phyloP scores from a whole-genome alignment of 441 rosid species.

The Populus hybrid region DNA sequence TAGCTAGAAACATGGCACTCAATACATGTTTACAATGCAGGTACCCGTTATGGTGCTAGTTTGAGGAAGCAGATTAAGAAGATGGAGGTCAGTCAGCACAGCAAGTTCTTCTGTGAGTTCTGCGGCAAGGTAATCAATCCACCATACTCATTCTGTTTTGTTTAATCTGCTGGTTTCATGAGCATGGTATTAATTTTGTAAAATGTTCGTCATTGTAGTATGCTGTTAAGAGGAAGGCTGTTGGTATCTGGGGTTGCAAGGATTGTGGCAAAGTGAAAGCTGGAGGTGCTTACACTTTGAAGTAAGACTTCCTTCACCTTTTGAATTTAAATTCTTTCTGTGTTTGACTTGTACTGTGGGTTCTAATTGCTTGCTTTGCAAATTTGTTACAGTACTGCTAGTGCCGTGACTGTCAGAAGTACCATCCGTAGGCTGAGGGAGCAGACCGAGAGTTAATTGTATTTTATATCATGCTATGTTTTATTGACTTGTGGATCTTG shows the following conservation, averaged over 20 bases:
- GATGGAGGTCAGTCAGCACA: conserved; percentile 85
- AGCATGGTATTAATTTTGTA: background rate
- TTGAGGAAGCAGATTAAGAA: conserved; percentile 94
- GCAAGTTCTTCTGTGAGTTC: conserved; percentile 96
- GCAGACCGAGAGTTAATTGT: conserved; percentile 75
- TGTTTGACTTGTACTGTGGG: background rate
- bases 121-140: conserved; percentile 69
- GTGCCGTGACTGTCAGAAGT: conserved; percentile 84
- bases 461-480: background rate
- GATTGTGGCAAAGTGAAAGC: conserved; percentile 94
- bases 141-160: background rate
- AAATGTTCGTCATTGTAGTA: conserved; percentile 34
- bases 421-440: conserved; percentile 89
- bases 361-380: conserved; percentile 1
- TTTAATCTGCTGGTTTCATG: background rate
- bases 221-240: conserved; percentile 89
- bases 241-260: conserved; percentile 94
- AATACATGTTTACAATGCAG: conserved; percentile 28
- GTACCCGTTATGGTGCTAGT: conserved; percentile 94
- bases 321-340: background rate
- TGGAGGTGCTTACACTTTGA: conserved; percentile 93
- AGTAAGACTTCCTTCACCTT: conserved; percentile 37
- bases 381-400: conserved; percentile 58
- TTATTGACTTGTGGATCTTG: background rate
- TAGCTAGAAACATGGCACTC: background rate